Evolutionary conservation across 352 stramenopile species (phyloP).

Genomic region (Phytophthora europaea): DNA sequence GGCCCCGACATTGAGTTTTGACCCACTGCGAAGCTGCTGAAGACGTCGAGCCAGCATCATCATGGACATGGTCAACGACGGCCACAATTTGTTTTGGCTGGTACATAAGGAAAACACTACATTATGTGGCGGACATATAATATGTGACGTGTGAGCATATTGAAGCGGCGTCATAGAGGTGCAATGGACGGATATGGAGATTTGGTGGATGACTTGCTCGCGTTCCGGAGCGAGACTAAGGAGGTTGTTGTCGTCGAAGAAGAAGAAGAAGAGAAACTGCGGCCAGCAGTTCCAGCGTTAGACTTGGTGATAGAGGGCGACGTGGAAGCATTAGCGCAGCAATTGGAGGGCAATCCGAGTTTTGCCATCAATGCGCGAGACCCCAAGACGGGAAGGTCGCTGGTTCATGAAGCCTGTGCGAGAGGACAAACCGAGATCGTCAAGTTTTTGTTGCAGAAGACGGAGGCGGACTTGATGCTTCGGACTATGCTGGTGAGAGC

Average conservation of each 20-base stretch:
- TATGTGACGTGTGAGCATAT: conserved; percentile 43
- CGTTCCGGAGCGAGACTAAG: conserved; percentile 6
- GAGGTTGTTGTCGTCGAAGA: not conserved
- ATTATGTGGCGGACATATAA: conserved; percentile 16
- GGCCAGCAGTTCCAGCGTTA: conserved; percentile 21
- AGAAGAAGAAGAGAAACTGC: not conserved
- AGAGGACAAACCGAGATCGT: conserved; percentile 60
- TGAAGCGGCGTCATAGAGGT: conserved; percentile 6
- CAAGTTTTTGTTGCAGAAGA: conserved; percentile 62
- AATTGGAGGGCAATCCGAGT: conserved; percentile 27
- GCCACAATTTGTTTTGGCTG: conserved; percentile 17
- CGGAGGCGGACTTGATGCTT: conserved; percentile 59
- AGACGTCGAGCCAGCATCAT: conserved; percentile 34
- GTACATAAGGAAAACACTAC: conserved; percentile 8
- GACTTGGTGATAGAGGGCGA: conserved; percentile 46
- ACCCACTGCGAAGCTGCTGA: conserved; percentile 4
- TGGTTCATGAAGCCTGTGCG: conserved; percentile 75
- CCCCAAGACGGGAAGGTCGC: conserved; percentile 45
- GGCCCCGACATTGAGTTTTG: conserved; percentile 6
- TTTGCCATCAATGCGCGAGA: conserved; percentile 54
- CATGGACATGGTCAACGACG: conserved; percentile 9
- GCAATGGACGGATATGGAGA: conserved; percentile 41
- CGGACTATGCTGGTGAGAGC: conserved; percentile 71
- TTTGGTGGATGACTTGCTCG: conserved; percentile 64
- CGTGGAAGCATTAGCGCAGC: conserved; percentile 29